phyloP scores from a whole-genome alignment of 2,329 filamentous ascomycete genomes.

The Emergomyces pasteurianus region DNA sequence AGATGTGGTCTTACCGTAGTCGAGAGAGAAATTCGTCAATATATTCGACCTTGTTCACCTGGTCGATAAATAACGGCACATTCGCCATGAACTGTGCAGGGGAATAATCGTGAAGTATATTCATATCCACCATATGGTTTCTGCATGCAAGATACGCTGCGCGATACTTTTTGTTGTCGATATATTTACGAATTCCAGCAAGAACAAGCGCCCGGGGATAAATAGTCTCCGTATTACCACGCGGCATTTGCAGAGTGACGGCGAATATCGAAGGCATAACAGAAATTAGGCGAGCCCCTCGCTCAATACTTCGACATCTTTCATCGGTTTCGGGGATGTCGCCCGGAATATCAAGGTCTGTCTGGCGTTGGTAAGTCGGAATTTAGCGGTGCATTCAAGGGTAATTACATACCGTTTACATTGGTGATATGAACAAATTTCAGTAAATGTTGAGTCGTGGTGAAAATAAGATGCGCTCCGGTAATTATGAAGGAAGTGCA shows the following conservation, averaged over 20 bases:
- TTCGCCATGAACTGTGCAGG: constrained; percentile 72
- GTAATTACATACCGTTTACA: constrained; percentile 45
- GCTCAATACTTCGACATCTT: constrained; percentile 80
- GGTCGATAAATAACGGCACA: constrained; percentile 65
- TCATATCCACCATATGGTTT: constrained; percentile 93
- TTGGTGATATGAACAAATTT: constrained; percentile 80
- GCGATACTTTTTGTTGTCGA: constrained; percentile 69
- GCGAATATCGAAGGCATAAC: constrained; percentile 81
- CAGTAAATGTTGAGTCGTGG: constrained; percentile 80
- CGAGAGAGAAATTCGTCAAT: constrained; percentile 88
- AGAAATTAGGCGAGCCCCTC: constrained; percentile 74
- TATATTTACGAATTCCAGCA: constrained; percentile 70
- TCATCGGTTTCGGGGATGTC: constrained; percentile 91
- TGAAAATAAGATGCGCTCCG: constrained; percentile 73
- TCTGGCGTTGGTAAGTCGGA: constrained; percentile 14
- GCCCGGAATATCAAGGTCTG: constrained; percentile 67
- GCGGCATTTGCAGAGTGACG: constrained; percentile 84
- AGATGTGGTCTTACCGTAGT: constrained; percentile 47
- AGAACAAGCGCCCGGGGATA: constrained; percentile 87
- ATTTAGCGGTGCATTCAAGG: background rate
- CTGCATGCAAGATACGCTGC: constrained; percentile 79
- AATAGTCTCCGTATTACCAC: constrained; percentile 91
- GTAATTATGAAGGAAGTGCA: constrained; percentile 87
- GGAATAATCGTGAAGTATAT: constrained; percentile 89
- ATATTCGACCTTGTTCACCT: constrained; percentile 67